Conservation (phyloP, 2,329 filamentous ascomycete genomes). For the Diaporthe destruens region DNA sequence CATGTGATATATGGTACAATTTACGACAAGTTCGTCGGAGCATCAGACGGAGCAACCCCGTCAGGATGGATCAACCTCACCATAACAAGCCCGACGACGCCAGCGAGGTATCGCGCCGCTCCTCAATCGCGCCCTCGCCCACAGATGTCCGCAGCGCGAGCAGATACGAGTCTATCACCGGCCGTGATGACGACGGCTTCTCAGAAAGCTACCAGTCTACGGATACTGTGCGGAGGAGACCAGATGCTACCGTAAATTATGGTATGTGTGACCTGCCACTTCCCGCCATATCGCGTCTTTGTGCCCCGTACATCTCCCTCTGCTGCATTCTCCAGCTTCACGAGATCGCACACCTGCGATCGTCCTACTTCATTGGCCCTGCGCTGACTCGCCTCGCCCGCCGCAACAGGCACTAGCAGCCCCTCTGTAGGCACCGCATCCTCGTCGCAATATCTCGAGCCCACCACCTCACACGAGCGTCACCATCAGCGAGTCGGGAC, state of each 20-base stretch:
- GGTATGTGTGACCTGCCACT: slow-evolving; percentile 58
- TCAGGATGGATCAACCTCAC: slow-evolving; percentile 60
- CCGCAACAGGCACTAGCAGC: slow-evolving; percentile 51
- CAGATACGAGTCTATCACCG: slow-evolving; percentile 51
- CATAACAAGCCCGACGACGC: slow-evolving; percentile 39
- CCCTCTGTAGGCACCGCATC: slow-evolving; percentile 47
- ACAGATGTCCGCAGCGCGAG: slow-evolving; percentile 62
- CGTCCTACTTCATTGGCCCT: slow-evolving; percentile 24
- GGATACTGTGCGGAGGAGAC: slow-evolving; percentile 70
- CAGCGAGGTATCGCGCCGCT: slow-evolving; percentile 36
- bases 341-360: slow-evolving; percentile 6
- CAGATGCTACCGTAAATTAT: slow-evolving; percentile 62
- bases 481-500: slow-evolving; percentile 57
- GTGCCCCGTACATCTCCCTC: slow-evolving; percentile 25
- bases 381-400: slow-evolving; percentile 45
- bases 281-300: slow-evolving; percentile 18
- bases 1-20: not conserved
- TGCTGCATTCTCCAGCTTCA: slow-evolving; percentile 11
- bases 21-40: not conserved
- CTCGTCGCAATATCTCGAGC: slow-evolving; percentile 39
- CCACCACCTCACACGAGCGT: slow-evolving; percentile 47
- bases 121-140: slow-evolving; percentile 59
- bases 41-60: not conserved
- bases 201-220: slow-evolving; percentile 70
- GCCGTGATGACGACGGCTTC: slow-evolving; percentile 57